phyloP scores from a whole-genome alignment of 23 red algal genomes.

The Cyanidium caldarium region DNA sequence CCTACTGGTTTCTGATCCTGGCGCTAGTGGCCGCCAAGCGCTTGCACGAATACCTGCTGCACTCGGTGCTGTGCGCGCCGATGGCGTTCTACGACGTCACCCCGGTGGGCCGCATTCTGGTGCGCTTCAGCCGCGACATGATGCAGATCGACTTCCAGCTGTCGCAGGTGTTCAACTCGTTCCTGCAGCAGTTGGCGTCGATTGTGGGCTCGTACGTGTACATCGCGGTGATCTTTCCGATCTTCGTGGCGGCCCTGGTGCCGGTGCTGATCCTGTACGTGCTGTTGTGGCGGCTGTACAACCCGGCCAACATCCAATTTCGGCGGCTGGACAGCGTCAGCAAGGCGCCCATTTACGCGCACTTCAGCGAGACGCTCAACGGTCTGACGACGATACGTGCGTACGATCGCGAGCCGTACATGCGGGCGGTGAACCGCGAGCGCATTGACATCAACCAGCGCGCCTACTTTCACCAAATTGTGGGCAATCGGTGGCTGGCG shows the following conservation, averaged over 20 bases:
- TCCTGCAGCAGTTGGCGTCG: slow-evolving; percentile 29
- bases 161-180: slow-evolving; percentile 47
- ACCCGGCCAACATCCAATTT: slow-evolving; percentile 53
- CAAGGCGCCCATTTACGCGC: slow-evolving; percentile 76
- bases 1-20: slow-evolving; percentile 41
- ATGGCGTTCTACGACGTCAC: slow-evolving; percentile 89
- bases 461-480: slow-evolving; percentile 48
- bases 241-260: slow-evolving; percentile 42
- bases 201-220: slow-evolving; percentile 60
- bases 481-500: slow-evolving; percentile 59
- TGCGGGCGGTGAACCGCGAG: not conserved
- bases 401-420: slow-evolving; percentile 21
- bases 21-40: slow-evolving; percentile 34
- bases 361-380: slow-evolving; percentile 90
- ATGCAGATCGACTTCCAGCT: slow-evolving; percentile 39
- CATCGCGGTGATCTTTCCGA: slow-evolving; percentile 57
- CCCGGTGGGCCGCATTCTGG: slow-evolving; percentile 85
- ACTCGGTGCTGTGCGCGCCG: slow-evolving; percentile 56
- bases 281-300: slow-evolving; percentile 47
- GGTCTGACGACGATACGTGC: slow-evolving; percentile 82
- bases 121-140: slow-evolving; percentile 65
- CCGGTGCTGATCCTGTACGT: slow-evolving; percentile 54
- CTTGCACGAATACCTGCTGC: slow-evolving; percentile 43
- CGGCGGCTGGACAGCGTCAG: slow-evolving; percentile 82
- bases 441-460: slow-evolving; percentile 58